Evolutionary conservation across 129 eudicot genomes (phyloP).

Genomic region (Gnaphalium uliginosum): DNA sequence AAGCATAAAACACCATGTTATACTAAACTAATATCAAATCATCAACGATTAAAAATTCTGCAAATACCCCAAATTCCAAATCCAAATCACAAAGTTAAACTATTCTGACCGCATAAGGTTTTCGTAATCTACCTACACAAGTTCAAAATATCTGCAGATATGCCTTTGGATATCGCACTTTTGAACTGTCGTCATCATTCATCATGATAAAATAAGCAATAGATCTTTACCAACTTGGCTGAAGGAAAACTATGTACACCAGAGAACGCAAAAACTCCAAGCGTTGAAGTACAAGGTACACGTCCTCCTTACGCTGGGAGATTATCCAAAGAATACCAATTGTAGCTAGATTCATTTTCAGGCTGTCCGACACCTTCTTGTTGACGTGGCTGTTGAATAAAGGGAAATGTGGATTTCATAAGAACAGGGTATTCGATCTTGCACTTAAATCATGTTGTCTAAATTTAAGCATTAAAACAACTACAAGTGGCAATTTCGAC

Average conservation of each 20-base stretch:
- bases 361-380: slow-evolving; percentile 57
- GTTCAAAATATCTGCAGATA: slow-evolving; percentile 24
- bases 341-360: slow-evolving; percentile 52
- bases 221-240: neutral
- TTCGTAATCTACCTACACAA: slow-evolving; percentile 28
- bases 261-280: slow-evolving; percentile 11
- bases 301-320: slow-evolving; percentile 48
- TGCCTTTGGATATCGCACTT: slow-evolving; percentile 31
- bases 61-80: neutral
- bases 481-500: neutral
- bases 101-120: slow-evolving; percentile 1
- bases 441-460: neutral
- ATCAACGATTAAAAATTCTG: slow-evolving; percentile 6
- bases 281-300: neutral
- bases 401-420: neutral
- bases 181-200: neutral
- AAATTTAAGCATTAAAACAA: neutral
- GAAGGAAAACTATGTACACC: slow-evolving; percentile 40
- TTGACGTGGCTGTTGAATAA: slow-evolving; percentile 36
- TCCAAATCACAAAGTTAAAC: slow-evolving; percentile 18
- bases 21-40: neutral
- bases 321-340: slow-evolving; percentile 65
- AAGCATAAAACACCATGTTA: neutral
- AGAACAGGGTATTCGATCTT: neutral
- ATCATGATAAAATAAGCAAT: neutral